Conservation (phyloP, 2,329 filamentous ascomycete genomes). For the Diaporthe sp. region DNA sequence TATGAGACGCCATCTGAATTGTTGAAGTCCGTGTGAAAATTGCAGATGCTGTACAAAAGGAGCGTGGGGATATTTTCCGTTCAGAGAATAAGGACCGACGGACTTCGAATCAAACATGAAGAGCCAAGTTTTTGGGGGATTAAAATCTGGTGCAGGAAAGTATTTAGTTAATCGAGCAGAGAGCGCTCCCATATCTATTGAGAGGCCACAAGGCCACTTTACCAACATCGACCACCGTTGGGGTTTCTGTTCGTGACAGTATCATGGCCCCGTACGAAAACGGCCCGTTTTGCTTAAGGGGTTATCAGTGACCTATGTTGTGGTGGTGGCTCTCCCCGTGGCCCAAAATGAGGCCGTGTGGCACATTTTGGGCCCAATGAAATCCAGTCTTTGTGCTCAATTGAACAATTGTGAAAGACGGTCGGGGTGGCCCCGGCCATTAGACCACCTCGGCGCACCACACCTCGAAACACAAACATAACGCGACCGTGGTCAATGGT, state of each 20-base stretch:
- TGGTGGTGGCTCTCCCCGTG: not conserved
- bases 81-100: not conserved
- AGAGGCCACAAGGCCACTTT: not conserved
- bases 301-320: not conserved
- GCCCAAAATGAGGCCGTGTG: not conserved
- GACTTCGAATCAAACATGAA: not conserved
- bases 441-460: not conserved
- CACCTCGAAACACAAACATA: slow-evolving; percentile 7
- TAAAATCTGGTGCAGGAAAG: not conserved
- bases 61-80: not conserved
- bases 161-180: not conserved
- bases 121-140: not conserved
- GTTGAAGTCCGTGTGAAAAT: too few species aligned
- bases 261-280: not conserved
- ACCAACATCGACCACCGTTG: not conserved
- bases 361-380: not conserved
- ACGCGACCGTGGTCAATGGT: not conserved
- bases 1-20: not conserved
- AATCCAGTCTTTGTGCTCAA: not conserved
- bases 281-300: slow-evolving; percentile 1
- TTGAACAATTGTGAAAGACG: not conserved
- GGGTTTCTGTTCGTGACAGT: slow-evolving; percentile 5
- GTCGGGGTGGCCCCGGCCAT: not conserved
- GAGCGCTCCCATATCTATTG: not conserved
- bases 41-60: not conserved